These are phyloP conservation scores for Pestalotiopsis sp. DNA, from an alignment of 2,329 filamentous ascomycete species.

Conservation along the genomic window DNA sequence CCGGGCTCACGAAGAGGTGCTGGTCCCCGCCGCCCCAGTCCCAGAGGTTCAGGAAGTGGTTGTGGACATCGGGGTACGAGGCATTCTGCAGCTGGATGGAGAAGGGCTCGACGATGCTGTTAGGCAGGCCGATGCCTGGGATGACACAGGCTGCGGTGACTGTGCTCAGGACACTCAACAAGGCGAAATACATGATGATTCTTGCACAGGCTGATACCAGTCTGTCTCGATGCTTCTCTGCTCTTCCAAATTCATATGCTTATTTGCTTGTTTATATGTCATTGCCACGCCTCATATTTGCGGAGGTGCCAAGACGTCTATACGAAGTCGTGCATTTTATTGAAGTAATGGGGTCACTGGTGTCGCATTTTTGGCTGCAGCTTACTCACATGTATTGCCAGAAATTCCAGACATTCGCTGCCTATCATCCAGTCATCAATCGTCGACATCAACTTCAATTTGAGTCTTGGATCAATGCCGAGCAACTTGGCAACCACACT, in stretches of 20 bases:
- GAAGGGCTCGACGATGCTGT: constrained; percentile 37
- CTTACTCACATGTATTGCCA: neutral
- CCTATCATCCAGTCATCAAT: too few species aligned
- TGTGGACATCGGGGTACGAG: constrained; percentile 37
- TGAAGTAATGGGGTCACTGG: neutral
- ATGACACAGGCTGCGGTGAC: constrained; percentile 32
- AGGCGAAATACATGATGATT: neutral
- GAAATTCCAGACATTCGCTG: neutral
- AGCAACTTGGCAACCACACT: too few species aligned
- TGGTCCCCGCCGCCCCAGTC: constrained; percentile 42
- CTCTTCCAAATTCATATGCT: neutral
- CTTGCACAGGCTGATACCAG: neutral
- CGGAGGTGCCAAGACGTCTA: neutral
- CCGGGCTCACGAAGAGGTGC: constrained; percentile 41
- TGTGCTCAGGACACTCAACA: constrained; percentile 18
- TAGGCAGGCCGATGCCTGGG: constrained; percentile 30
- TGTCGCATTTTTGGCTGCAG: neutral
- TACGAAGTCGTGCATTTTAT: constrained; percentile 7
- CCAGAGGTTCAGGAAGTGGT: constrained; percentile 40
- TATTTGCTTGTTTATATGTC: neutral
- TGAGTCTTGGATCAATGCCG: neutral
- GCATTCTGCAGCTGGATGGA: constrained; percentile 40
- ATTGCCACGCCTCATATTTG: neutral
- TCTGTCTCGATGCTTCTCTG: neutral
- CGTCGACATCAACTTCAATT: neutral